phyloP scores from a whole-genome alignment of 2,329 filamentous ascomycete genomes.

The Colletotrichum sp. region DNA sequence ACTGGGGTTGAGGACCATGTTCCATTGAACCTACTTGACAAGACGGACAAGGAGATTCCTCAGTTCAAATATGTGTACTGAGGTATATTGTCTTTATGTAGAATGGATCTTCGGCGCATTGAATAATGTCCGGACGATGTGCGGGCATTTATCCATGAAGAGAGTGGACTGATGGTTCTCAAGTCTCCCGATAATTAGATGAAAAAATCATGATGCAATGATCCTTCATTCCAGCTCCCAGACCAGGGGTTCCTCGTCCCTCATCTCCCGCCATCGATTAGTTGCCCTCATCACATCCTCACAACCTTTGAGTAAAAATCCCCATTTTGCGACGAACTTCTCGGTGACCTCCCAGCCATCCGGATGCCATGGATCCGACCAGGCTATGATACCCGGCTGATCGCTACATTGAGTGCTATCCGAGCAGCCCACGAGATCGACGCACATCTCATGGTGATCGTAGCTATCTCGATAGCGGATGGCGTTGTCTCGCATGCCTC shows the following conservation, averaged over 20 bases:
- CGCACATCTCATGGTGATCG: constrained; percentile 8
- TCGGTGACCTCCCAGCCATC: constrained; percentile 53
- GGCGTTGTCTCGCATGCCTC: constrained; percentile 32
- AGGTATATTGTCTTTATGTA: not conserved
- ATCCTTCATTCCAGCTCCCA: constrained; percentile 1
- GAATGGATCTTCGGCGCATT: not conserved
- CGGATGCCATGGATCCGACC: constrained; percentile 38
- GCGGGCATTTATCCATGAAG: not conserved
- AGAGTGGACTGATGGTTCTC: not conserved
- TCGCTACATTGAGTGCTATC: not conserved
- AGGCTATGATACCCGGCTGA: constrained; percentile 19
- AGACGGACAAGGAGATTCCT: constrained; percentile 60
- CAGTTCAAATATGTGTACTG: constrained; percentile 57
- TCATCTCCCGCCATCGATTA: constrained; percentile 36
- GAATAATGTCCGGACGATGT: not conserved
- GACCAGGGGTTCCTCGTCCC: constrained; percentile 1
- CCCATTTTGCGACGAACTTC: constrained; percentile 50
- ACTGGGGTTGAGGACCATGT: constrained; percentile 51
- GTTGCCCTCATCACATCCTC: constrained; percentile 39
- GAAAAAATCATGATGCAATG: not conserved
- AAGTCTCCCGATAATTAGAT: no score
- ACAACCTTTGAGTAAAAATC: constrained; percentile 40
- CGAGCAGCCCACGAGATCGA: constrained; percentile 3
- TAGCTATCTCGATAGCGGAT: constrained; percentile 10
- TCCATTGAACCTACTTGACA: constrained; percentile 45